Evolutionary conservation across 148 eudicot genomes (phyloP).

Genomic region (Rhododendron henanense): DNA sequence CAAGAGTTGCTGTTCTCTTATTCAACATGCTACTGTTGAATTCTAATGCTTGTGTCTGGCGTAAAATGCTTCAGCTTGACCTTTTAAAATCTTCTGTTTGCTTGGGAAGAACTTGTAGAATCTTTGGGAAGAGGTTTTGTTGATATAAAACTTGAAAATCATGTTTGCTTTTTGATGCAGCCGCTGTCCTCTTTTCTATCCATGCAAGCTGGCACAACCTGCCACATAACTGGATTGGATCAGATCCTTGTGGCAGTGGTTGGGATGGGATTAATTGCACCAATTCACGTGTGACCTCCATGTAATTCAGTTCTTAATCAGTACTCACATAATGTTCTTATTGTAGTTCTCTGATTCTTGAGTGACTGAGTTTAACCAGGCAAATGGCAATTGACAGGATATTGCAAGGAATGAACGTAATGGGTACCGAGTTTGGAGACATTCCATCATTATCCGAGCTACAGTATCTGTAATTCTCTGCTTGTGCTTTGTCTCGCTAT

Average conservation of each 20-base stretch:
- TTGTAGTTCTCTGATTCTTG: background rate
- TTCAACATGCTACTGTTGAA: background rate
- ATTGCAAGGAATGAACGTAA: background rate
- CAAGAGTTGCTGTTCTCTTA: background rate
- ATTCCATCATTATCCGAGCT: background rate
- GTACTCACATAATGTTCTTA: background rate
- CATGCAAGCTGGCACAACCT: slow-evolving; percentile 19
- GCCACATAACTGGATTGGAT: slow-evolving; percentile 56
- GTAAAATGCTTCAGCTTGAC: background rate
- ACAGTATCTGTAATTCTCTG: background rate
- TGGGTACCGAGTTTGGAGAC: slow-evolving; percentile 1
- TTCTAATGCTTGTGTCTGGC: background rate
- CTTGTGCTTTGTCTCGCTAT: background rate
- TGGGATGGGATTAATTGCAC: slow-evolving; percentile 76
- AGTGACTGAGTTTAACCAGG: background rate
- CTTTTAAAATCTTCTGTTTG: background rate
- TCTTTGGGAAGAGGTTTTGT: background rate
- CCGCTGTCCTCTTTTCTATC: background rate
- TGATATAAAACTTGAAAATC: background rate
- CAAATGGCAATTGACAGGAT: background rate
- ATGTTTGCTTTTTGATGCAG: background rate
- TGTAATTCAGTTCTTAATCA: slow-evolving; percentile 30
- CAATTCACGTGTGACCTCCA: slow-evolving; percentile 43
- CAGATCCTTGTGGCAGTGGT: slow-evolving; percentile 53
- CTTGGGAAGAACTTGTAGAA: background rate